phyloP scores from a whole-genome alignment of 768 basidiomycete species.

The Mycena vulgaris region DNA sequence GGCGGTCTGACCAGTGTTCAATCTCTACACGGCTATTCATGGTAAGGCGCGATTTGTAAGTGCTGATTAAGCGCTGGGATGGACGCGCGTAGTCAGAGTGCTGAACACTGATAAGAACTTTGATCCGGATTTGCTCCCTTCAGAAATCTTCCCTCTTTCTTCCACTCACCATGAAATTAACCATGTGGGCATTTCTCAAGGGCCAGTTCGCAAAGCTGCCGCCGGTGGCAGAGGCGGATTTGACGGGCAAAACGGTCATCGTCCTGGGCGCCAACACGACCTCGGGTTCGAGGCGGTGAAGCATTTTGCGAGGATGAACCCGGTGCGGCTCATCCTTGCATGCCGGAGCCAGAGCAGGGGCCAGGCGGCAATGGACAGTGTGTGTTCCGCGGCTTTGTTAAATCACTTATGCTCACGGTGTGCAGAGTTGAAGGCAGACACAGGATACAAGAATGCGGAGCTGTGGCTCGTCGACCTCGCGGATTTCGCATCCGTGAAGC shows the following conservation, averaged over 20 bases:
- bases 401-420: neutral
- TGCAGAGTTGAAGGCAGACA: conserved; percentile 21
- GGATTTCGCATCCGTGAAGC: conserved; percentile 48
- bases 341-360: conserved; percentile 43
- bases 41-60: too few relatives aligned
- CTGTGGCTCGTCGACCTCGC: conserved; percentile 51
- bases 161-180: conserved; percentile 16
- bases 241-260: conserved; percentile 36
- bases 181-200: conserved; percentile 12
- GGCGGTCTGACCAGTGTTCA: too few relatives aligned
- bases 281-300: conserved; percentile 44
- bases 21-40: too few relatives aligned
- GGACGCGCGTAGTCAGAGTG: too few relatives aligned
- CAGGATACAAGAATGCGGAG: conserved; percentile 41
- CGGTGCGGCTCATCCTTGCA: conserved; percentile 50
- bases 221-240: conserved; percentile 38
- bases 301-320: conserved; percentile 49
- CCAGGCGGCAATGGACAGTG: conserved; percentile 20
- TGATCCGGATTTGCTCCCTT: too few relatives aligned
- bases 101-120: too few relatives aligned
- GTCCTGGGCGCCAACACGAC: conserved; percentile 39
- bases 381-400: neutral
- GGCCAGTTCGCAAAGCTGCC: conserved; percentile 26
- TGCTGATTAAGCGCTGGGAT: too few relatives aligned
- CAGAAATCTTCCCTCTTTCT: too few relatives aligned